Conservation (phyloP, 1,139 yeast species). For the Yamadazyma dendronema region DNA sequence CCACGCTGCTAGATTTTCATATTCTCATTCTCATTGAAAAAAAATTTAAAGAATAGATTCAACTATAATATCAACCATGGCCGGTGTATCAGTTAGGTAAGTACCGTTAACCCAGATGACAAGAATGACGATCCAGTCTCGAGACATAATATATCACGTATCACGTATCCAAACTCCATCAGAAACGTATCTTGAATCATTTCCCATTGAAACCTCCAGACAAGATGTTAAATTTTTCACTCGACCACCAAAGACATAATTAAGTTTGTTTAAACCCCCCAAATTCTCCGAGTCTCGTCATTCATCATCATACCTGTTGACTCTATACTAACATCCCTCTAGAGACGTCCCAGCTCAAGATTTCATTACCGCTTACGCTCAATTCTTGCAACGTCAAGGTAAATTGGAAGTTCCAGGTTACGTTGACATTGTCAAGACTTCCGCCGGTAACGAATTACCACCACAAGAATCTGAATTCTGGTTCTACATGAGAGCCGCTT, state of each 20-base stretch:
- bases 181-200: no score
- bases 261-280: no score
- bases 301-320: no score
- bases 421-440: slow-evolving; percentile 99
- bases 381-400: slow-evolving; percentile 99
- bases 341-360: slow-evolving; percentile 99
- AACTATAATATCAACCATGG: slow-evolving; percentile 49
- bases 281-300: no score
- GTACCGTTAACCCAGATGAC: slow-evolving; percentile 30
- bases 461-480: slow-evolving; percentile 99
- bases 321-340: slow-evolving; percentile 38
- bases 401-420: slow-evolving; percentile 99
- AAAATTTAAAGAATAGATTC: slow-evolving; percentile 14
- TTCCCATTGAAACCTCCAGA: no score
- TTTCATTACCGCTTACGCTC: slow-evolving; percentile 99
- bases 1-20: slow-evolving; percentile 7
- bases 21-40: slow-evolving; percentile 15
- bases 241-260: no score
- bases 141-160: no score
- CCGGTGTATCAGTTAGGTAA: slow-evolving; percentile 98
- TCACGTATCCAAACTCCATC: no score
- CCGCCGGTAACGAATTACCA: slow-evolving; percentile 98
- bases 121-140: no score
- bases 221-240: no score
- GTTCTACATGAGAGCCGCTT: slow-evolving; percentile 99